Evolutionary conservation across 2,329 filamentous ascomycete species (phyloP), one percentile per base, ranked within the genome.

Genomic region (Ophiobolus disseminans): DNA sequence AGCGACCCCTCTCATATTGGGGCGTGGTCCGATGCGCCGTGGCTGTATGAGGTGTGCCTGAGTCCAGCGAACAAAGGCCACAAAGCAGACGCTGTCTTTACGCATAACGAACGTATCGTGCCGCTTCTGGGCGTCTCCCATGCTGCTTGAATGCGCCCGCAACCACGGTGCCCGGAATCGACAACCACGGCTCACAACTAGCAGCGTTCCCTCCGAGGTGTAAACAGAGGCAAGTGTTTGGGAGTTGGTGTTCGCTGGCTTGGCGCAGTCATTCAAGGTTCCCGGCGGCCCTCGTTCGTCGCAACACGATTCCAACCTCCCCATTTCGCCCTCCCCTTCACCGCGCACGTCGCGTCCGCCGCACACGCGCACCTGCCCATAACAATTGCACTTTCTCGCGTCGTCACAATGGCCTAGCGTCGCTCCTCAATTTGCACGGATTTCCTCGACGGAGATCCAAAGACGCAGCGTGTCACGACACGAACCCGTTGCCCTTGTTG

Each of bases 251-350:
- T 55, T 55, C 48, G 40, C 45, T 39, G 47, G 25, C 66, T 63
- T 67, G 62, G 66, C 60, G 46, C 26, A 11, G 38, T 55, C 59
- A 45, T 56, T 65, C 60, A 54, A 59, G 54, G 55, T 49, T 47
- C 44, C 48, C 50, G 46, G 57, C 44, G 42, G 47, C 54, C 54
- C 53, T 57, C 50, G 30, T 45, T 42, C 47, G 40, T 48, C 59
- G 34, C 35, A 45, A 19, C 42, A 38, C 23, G 34, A 45, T 52
- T 57, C 68, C 66, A 68, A 63, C 68, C 68, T 66, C 67, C 61
- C 60, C 63, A 58, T 58, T 65, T 50, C 51, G 39, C 53, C 43
- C 46, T 43, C 41, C 48, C 45, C 47, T 40, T 36, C 53, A 43
- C 54, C 50, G 49, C 61, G 52, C 55, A 7, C 60, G 45, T 51